phyloP scores from a whole-genome alignment of 805 yeast species.

The Danielozyma ontarioensis region DNA sequence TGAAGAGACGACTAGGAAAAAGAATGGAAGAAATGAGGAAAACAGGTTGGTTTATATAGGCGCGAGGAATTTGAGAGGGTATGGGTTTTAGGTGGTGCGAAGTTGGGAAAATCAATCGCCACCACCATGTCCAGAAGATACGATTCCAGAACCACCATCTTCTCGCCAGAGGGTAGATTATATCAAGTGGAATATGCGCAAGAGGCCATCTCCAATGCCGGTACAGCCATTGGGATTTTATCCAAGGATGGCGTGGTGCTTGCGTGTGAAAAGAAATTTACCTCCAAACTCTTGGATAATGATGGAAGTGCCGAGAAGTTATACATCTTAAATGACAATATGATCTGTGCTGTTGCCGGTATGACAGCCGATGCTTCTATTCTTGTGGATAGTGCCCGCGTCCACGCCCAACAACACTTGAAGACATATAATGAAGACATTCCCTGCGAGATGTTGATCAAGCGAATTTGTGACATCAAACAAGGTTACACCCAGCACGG shows the following conservation, averaged over 20 bases:
- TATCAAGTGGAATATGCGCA: constrained; percentile 97
- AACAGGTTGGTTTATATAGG: too few species aligned
- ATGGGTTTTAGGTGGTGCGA: too few species aligned
- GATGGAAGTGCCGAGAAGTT: constrained; percentile 91
- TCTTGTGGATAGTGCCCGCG: constrained; percentile 81
- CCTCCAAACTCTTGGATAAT: constrained; percentile 87
- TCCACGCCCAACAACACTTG: constrained; percentile 76
- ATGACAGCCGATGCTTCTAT: constrained; percentile 96
- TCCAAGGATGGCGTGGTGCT: constrained; percentile 85
- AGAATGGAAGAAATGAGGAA: too few species aligned
- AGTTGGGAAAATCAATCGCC: too few species aligned
- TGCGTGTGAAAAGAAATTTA: constrained; percentile 95
- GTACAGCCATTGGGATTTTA: constrained; percentile 75
- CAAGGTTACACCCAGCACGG: constrained; percentile 99
- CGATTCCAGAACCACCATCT: constrained; percentile 97
- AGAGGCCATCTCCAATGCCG: constrained; percentile 83
- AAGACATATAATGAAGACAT: constrained; percentile 86
- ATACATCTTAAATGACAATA: constrained; percentile 66
- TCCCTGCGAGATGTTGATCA: constrained; percentile 89
- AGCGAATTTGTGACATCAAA: constrained; percentile 84
- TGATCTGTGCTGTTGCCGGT: constrained; percentile 79
- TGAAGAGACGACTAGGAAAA: too few species aligned
- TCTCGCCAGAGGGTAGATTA: constrained; percentile 97
- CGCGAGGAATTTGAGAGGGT: too few species aligned
- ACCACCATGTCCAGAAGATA: constrained; percentile 83